These are phyloP conservation scores for Clarireedia sp. DNA, from an alignment of 2,329 filamentous ascomycete species.

Conservation along the genomic window DNA sequence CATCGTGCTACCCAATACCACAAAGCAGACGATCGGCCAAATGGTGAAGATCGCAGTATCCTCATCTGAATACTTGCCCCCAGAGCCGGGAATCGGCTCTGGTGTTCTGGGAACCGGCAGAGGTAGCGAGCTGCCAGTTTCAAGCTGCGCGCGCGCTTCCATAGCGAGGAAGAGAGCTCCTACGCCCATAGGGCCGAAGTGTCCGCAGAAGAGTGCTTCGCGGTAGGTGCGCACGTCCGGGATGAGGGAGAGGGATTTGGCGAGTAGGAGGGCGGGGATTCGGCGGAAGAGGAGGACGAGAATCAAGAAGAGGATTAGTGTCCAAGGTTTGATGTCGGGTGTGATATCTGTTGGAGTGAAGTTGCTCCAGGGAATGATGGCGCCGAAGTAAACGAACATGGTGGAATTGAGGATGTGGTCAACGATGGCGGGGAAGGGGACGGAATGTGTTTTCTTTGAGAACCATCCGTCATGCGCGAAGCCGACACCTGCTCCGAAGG, in stretches of 20 bases:
- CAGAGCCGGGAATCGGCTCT: slow-evolving; percentile 17
- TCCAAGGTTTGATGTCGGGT: slow-evolving; percentile 32
- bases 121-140: slow-evolving; percentile 39
- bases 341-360: slow-evolving; percentile 35
- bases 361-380: slow-evolving; percentile 43
- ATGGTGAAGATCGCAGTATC: slow-evolving; percentile 37
- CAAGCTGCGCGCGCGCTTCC: slow-evolving; percentile 44
- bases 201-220: slow-evolving; percentile 47
- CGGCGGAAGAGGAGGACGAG: slow-evolving; percentile 45
- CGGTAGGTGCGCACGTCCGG: slow-evolving; percentile 41
- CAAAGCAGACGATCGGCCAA: slow-evolving; percentile 47
- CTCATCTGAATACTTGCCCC: slow-evolving; percentile 2
- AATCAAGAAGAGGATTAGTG: slow-evolving; percentile 38
- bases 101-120: slow-evolving; percentile 34
- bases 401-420: slow-evolving; percentile 47
- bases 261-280: slow-evolving; percentile 41
- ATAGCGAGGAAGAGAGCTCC: slow-evolving; percentile 49
- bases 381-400: slow-evolving; percentile 49
- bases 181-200: slow-evolving; percentile 51
- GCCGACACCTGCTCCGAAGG: slow-evolving; percentile 46
- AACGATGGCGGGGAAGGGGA: slow-evolving; percentile 41
- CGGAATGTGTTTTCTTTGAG: slow-evolving; percentile 37
- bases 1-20: slow-evolving; percentile 45
- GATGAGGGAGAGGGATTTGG: slow-evolving; percentile 35
- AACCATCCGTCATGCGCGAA: slow-evolving; percentile 49